A percentile compares a stretch with the other conserved stretches of the same genome.
Conservation (phyloP, 768 basidiomycete species). For the Kwoniella sp. region DNA sequence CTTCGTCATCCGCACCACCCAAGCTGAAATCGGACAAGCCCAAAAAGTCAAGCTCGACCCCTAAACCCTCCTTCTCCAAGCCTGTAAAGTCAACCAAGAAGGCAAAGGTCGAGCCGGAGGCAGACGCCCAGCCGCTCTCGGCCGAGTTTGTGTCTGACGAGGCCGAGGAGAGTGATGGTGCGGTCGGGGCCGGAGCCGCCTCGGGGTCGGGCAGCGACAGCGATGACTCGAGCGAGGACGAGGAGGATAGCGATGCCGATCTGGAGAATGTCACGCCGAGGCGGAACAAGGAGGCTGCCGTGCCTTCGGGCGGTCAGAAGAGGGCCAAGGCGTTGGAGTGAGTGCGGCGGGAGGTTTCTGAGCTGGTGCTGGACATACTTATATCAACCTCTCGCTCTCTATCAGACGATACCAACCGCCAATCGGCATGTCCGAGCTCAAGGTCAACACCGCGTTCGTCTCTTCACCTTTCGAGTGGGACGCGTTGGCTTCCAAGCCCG, state of each 20-base stretch:
- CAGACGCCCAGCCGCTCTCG: neutral
- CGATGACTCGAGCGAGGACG: conserved; percentile 12
- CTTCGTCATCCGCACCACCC: conserved; percentile 1
- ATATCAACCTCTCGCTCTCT: neutral
- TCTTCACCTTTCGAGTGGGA: conserved; percentile 44
- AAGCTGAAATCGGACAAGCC: conserved; percentile 1
- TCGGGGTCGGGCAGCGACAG: neutral
- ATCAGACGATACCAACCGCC: conserved; percentile 37
- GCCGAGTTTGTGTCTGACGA: neutral
- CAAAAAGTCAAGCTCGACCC: conserved; percentile 4
- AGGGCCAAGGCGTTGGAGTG: conserved; percentile 1
- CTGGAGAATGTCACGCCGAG: conserved; percentile 29
- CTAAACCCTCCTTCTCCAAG: too few relatives aligned
- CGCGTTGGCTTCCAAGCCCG: conserved; percentile 25
- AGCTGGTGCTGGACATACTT: too few relatives aligned
- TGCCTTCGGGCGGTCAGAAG: neutral
- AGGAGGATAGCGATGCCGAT: conserved; percentile 24
- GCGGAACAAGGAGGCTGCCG: neutral
- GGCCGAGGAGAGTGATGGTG: conserved; percentile 3
- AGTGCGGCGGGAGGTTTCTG: neutral
- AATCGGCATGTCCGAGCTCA: conserved; percentile 25
- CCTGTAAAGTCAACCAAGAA: neutral
- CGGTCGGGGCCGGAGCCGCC: conserved; percentile 1
- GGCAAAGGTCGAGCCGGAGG: conserved; percentile 6
- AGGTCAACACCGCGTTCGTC: conserved; percentile 16